Evolutionary conservation across 345 rosid species (phyloP).

Genomic region (Schrenkiella parvula): DNA sequence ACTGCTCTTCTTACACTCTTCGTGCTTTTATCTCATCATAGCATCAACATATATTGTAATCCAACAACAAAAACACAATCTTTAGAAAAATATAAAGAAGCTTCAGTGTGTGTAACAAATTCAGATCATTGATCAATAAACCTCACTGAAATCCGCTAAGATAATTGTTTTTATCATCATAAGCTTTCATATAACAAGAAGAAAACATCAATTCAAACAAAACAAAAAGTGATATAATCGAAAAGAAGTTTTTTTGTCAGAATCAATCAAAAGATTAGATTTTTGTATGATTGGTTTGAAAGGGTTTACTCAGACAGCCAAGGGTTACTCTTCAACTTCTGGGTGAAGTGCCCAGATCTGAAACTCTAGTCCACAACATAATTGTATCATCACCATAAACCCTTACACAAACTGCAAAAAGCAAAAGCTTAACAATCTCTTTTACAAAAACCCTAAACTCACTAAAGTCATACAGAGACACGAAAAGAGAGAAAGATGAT

Average conservation of each 20-base stretch:
- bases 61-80: background rate
- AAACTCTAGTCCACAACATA: constrained; percentile 93
- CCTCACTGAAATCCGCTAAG: constrained; percentile 99
- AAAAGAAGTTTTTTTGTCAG: too few relatives aligned
- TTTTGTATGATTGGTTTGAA: background rate
- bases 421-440: background rate
- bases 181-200: constrained; percentile 35
- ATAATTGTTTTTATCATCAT: constrained; percentile 67
- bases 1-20: constrained; percentile 62
- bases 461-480: background rate
- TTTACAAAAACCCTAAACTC: background rate
- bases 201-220: accelerated
- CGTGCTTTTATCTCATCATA: constrained; percentile 63
- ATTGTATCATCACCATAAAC: constrained; percentile 60
- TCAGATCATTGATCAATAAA: constrained; percentile 65
- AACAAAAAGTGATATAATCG: too few relatives aligned
- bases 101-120: constrained; percentile 98
- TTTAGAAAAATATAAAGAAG: constrained; percentile 10
- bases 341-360: constrained; percentile 67
- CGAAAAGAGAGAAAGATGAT: background rate
- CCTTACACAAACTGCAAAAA: background rate
- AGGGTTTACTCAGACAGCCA: constrained; percentile 92
- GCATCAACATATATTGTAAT: constrained; percentile 26
- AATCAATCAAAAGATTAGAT: background rate
- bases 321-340: constrained; percentile 91